Evolutionary conservation across 139 green algal species (phyloP), one percentile per base, ranked within the genome.

Genomic region (Tetradesmus obliquus): DNA sequence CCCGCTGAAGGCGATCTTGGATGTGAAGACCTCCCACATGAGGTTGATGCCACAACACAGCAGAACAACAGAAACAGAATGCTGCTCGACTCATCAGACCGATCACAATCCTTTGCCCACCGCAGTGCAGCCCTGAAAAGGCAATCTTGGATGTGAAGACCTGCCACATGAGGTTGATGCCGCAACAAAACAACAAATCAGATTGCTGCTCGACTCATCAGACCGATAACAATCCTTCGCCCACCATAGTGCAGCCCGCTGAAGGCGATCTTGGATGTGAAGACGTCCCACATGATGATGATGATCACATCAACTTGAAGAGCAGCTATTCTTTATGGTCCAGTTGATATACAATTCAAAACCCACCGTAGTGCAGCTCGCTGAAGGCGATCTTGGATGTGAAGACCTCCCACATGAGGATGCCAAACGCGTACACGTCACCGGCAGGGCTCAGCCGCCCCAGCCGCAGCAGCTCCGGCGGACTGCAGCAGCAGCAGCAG

Each of bases 351-450:
- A 45, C 32, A 45, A 45, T 45, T 45, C 32, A 45, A 45, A 45
- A 45, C 32, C 32, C 32, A 45, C 32, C 32, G 32, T 45, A 45
- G 32, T 45, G 32, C 32, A 76, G 66, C 1, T 9, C 15, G 10
- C 17, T 24, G 66, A 76, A 76, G 66, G 66, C 66, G 66, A 76
- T 76, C 66, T 76, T 76, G 66, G 90, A 87, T 7, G 87, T 94
- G 19, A 92, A 79, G 74, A 92, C 53, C 89, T 94, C 92, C 92
- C 92, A 94, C 90, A 94, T 93, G 53, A 93, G 86, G 86, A 95
- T 91, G 54, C 89, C 93, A 69, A 94, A 95, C 0, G 91, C 91
- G 60, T 94, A 95, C 12, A 93, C 91, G 60, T 95, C 93, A 10
- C 72, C 84, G 3, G 83, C 90, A 32, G 90, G 66, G 55, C 57